phyloP scores from a whole-genome alignment of 2,329 filamentous ascomycete species.

The Chrysosporium keratinophilum region DNA sequence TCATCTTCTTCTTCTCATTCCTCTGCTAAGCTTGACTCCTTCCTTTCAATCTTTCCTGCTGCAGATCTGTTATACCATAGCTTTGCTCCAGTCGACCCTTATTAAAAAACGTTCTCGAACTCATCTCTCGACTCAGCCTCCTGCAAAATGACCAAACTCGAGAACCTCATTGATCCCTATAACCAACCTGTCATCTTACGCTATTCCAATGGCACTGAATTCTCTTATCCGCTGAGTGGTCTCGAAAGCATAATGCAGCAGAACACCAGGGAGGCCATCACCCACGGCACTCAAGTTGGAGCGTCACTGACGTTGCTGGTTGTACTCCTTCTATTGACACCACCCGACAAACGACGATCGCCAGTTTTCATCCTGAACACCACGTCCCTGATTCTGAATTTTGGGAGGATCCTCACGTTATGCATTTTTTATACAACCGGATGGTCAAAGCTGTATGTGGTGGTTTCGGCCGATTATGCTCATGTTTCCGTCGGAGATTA shows the following conservation, averaged over 20 bases:
- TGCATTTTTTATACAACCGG: constrained; percentile 50
- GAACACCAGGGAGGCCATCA: constrained; percentile 45
- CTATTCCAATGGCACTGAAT: constrained; percentile 34
- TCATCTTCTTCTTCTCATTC: background rate
- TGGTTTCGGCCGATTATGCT: constrained; percentile 47
- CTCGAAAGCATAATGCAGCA: constrained; percentile 41
- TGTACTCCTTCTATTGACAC: constrained; percentile 58
- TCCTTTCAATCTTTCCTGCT: background rate
- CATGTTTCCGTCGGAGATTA: constrained; percentile 38
- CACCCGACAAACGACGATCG: constrained; percentile 53
- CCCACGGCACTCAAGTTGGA: constrained; percentile 61
- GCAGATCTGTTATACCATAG: background rate
- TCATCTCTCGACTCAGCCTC: background rate
- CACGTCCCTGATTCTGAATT: constrained; percentile 49
- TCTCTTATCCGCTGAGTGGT: constrained; percentile 34
- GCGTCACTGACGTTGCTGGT: constrained; percentile 55
- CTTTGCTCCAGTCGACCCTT: background rate
- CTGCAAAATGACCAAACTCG: constrained; percentile 10
- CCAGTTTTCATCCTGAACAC: constrained; percentile 57
- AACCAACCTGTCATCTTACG: constrained; percentile 43
- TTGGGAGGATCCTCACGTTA: constrained; percentile 41
- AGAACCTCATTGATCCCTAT: constrained; percentile 41
- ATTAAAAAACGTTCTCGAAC: background rate
- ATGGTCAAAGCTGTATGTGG: constrained; percentile 52
- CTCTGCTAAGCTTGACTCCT: background rate